A percentile compares a stretch with the other conserved stretches of the same genome.
These are phyloP conservation scores for Microglena sp. DNA, from an alignment of 139 green algal species.

Conservation along the genomic window DNA sequence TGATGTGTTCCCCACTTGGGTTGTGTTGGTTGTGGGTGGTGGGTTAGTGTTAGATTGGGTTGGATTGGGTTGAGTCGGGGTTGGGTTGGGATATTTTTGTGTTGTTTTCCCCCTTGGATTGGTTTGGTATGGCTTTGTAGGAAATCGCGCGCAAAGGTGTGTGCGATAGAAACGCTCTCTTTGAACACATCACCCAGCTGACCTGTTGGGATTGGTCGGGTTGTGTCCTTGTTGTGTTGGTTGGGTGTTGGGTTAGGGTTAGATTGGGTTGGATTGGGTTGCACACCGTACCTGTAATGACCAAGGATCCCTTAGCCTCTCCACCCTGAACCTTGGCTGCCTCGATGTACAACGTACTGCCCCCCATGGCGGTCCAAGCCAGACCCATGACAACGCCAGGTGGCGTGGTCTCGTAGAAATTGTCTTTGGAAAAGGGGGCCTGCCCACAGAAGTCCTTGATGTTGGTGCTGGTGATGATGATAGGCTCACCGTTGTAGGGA, in stretches of 20 bases:
- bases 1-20: too few relatives aligned
- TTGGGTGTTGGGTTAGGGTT: too few relatives aligned
- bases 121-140: too few relatives aligned
- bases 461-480: constrained; percentile 44
- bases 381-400: constrained; percentile 92
- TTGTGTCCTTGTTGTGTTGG: too few relatives aligned
- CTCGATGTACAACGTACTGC: constrained; percentile 86
- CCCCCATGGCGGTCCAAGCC: constrained; percentile 93
- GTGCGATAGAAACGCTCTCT: constrained; percentile 83
- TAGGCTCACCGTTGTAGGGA: constrained; percentile 38
- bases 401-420: constrained; percentile 34
- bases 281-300: constrained; percentile 23
- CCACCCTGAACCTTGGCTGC: constrained; percentile 58
- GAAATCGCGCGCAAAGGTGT: constrained; percentile 68
- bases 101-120: too few relatives aligned
- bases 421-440: constrained; percentile 47
- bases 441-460: constrained; percentile 85
- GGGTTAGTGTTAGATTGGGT: too few relatives aligned
- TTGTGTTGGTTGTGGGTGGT: too few relatives aligned
- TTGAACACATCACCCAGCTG: constrained; percentile 96
- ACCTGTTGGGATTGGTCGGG: constrained; percentile 32
- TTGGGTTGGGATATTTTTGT: too few relatives aligned
- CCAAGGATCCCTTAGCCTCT: constrained; percentile 52
- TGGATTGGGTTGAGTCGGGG: too few relatives aligned
- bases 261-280: too few relatives aligned